Base-by-base conservation (phyloP, 768 basidiomycete species). In the Sistotremastrum suecicum region DNA sequence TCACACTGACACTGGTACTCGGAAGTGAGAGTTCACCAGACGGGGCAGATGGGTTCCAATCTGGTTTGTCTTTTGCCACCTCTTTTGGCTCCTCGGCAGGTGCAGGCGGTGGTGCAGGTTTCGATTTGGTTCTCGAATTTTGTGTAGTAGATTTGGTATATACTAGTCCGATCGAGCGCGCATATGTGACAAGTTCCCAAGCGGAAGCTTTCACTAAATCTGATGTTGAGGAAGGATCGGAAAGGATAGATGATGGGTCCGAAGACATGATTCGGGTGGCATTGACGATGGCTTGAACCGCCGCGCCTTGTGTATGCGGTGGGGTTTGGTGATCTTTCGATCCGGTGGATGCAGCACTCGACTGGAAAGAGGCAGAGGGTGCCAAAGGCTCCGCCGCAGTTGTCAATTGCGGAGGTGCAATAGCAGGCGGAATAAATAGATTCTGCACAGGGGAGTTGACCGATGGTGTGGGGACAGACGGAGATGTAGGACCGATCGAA, bases 211-310 rank as follows among this genome's bases (percentile, higher is more conserved):
- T 20, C 20, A 20, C 20, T 20, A 20, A 20, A 20, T 20, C 20
- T 20, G 20, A 20, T 20, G 20, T 20, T 20, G 20, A 20, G 20
- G 20, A 20, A 20, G 20, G 71, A 58, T 88, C 81, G 0, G 73
- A 70, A 7, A 90, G 71, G 46, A 90, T 75, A 51, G 83, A 85
- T 8, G 71, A 66, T 0, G 86, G 72, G 53, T 84, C 84, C 2
- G 76, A 69, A 0, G 83, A 83, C 85, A 90, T 88, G n/a, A 89
- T 80, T 3, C 87, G 76, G 1, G 82, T 89, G 1, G 87, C 85
- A 45, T 88, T 79, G 11, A 75, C 72, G 45, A 90, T 86, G 1
- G 87, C 87, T 5, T 75, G 75, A 2, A 90, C 58, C 0, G 83
- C 73, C 0, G 78, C 60, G 1, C 84, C 82, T 54, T 88, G 85